Percentiles rank a stretch among this genome's conserved stretches.
phyloP scores from a whole-genome alignment of 2,329 filamentous ascomycete species.

The Colletotrichum paranaense region DNA sequence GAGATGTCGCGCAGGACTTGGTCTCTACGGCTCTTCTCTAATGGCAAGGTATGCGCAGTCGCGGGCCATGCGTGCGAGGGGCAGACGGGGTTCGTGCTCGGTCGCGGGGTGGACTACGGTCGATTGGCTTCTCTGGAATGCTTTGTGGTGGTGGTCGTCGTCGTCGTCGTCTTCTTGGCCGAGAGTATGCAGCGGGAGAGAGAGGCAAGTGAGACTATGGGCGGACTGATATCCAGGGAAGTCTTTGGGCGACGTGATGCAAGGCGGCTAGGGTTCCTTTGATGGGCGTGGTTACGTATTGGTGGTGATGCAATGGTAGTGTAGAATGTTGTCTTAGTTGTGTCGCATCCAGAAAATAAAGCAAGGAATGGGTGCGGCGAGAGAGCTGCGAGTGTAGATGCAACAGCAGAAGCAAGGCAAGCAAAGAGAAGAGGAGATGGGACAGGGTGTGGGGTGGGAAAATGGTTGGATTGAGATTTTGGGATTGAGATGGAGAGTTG shows the following conservation, averaged over 20 bases:
- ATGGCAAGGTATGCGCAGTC: slow-evolving; percentile 12
- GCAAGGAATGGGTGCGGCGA: not conserved
- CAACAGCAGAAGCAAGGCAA: not conserved
- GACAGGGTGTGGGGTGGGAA: not conserved
- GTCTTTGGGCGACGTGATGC: not conserved
- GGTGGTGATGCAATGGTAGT: not conserved
- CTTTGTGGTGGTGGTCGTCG: not conserved
- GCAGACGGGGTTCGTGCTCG: slow-evolving; percentile 25
- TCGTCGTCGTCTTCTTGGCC: not conserved
- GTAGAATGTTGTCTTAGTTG: not conserved
- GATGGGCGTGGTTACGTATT: not conserved
- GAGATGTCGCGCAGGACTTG: slow-evolving; percentile 3
- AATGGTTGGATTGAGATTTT: not conserved
- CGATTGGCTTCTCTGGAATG: not conserved
- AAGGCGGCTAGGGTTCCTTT: not conserved
- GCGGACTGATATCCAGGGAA: not conserved
- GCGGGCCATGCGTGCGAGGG: slow-evolving; percentile 26
- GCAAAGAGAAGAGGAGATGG: not conserved
- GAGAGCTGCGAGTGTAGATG: not conserved
- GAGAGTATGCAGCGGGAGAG: not conserved
- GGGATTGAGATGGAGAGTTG: not conserved
- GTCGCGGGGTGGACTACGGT: not conserved
- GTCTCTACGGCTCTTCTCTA: slow-evolving; percentile 15
- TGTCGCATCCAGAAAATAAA: not conserved
- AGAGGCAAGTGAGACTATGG: not conserved